A percentile compares a stretch with the other conserved stretches of the same genome.
These are phyloP conservation scores for Rhizopogon vinicolor DNA, from an alignment of 768 basidiomycete genomes.

Conservation along the genomic window DNA sequence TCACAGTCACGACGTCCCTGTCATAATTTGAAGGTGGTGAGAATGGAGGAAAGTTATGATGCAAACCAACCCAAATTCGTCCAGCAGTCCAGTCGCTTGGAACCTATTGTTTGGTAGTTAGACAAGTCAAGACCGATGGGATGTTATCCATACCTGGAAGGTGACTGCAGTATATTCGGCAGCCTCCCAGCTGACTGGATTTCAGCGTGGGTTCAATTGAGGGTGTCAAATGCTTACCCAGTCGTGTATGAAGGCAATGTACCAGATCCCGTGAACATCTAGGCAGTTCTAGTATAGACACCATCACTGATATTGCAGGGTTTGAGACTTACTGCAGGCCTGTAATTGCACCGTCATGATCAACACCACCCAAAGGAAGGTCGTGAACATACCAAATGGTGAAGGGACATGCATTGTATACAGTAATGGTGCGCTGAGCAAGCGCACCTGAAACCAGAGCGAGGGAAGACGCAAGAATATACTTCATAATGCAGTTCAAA, in stretches of 20 bases:
- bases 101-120: slow-evolving; percentile 27
- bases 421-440: slow-evolving; percentile 54
- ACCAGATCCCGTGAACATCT: slow-evolving; percentile 61
- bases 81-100: slow-evolving; percentile 64
- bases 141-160: slow-evolving; percentile 15
- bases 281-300: not conserved
- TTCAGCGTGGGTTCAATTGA: slow-evolving; percentile 1
- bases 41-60: not conserved
- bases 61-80: slow-evolving; percentile 51
- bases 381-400: slow-evolving; percentile 51
- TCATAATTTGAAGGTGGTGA: not conserved
- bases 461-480: slow-evolving; percentile 19
- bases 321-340: slow-evolving; percentile 38
- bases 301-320: not conserved
- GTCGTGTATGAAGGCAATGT: slow-evolving; percentile 37
- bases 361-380: not conserved
- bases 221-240: slow-evolving; percentile 33
- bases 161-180: slow-evolving; percentile 19
- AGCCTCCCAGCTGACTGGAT: slow-evolving; percentile 28
- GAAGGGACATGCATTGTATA: slow-evolving; percentile 60
- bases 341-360: slow-evolving; percentile 10
- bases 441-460: slow-evolving; percentile 27
- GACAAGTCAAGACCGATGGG: not conserved
- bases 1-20: slow-evolving; percentile 56
- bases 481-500: slow-evolving; percentile 12